Base-by-base conservation (phyloP, 2,329 filamentous ascomycete species). In the Phymatotrichopsis omnivora region DNA sequence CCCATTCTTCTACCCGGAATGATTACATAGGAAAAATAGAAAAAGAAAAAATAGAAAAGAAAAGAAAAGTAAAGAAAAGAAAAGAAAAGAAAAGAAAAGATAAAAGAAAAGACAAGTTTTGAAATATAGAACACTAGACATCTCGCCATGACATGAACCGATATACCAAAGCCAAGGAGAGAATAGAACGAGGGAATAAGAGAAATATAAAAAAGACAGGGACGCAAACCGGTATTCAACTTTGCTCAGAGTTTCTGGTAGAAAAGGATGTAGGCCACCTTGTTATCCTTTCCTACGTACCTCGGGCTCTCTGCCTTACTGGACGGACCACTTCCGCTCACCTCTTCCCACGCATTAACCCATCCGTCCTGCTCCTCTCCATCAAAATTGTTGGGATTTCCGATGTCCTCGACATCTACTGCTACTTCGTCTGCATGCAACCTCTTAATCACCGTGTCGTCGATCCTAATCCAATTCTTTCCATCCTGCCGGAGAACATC, bases 261-360 rank as follows among this genome's bases (percentile, higher is more conserved):
- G 67, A 98, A 93, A 60, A 98, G 68, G 56, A 98, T 76, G 66
- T 98, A 98, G 3, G 91, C 91, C 47, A 95, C 89, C 71, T 93
- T 94, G 71, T 89, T 94, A 64, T 96, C 89, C 65, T 85, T 85
- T 61, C 83, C 74, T 55, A 67, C 75, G 57, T 78, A 77, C 63
- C 76, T 71, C 62, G 68, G 52, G 64, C 76, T 64, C 66, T 75
- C 71, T 60, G 70, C 55, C 68, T 75, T 72, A 67, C 70, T 65
- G 65, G 68, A 66, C 59, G 69, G 67, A 64, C 79, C 80, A 55
- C 74, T 69, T 40, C 82, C 82, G 55, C 81, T 85, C 32, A 93
- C 87, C 64, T 93, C 81, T 62, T 82, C 91, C 89, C 89, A 96
- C 10, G 67, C 70, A 51, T 68, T 67, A 20, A 74, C 75, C 48